A percentile compares a stretch with the other conserved stretches of the same genome.
These are phyloP conservation scores for Fomitopsis pulvina DNA, from an alignment of 768 basidiomycete species.

Conservation along the genomic window DNA sequence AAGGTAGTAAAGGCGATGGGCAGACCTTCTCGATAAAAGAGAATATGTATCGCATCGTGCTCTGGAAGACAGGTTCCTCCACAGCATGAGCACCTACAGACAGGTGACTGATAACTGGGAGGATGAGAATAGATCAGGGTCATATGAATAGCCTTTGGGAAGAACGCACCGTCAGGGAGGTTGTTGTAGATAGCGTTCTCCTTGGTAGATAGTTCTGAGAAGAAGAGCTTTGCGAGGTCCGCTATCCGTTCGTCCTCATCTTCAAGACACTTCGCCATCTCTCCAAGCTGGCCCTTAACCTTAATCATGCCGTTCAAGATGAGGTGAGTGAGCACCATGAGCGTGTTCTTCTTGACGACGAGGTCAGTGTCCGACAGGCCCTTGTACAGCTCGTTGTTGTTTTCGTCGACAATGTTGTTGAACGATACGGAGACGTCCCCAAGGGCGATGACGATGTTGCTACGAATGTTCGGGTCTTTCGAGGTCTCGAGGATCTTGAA, in stretches of 20 bases:
- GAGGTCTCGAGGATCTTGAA: slow-evolving; percentile 95
- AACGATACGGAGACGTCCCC: slow-evolving; percentile 99
- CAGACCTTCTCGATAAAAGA: slow-evolving; percentile 92
- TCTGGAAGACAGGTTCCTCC: slow-evolving; percentile 87
- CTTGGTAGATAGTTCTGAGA: slow-evolving; percentile 91
- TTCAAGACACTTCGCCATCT: slow-evolving; percentile 99
- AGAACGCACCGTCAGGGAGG: slow-evolving; percentile 94
- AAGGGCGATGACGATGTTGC: slow-evolving; percentile 95
- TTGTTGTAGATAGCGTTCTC: slow-evolving; percentile 99
- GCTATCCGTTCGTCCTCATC: slow-evolving; percentile 82
- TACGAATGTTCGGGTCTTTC: slow-evolving; percentile 81
- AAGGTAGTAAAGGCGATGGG: neutral
- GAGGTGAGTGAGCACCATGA: slow-evolving; percentile 96
- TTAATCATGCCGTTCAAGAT: slow-evolving; percentile 99
- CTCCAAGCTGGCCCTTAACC: slow-evolving; percentile 97
- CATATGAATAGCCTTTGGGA: slow-evolving; percentile 18
- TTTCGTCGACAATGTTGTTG: slow-evolving; percentile 95
- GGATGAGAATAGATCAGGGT: slow-evolving; percentile 4
- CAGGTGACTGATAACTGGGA: slow-evolving; percentile 85
- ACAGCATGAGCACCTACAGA: slow-evolving; percentile 88
- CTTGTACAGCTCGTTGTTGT: slow-evolving; percentile 91
- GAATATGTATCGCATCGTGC: slow-evolving; percentile 93
- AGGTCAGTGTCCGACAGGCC: slow-evolving; percentile 84
- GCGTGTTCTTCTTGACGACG: slow-evolving; percentile 96
- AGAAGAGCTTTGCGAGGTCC: slow-evolving; percentile 97